Base-by-base conservation (phyloP, 257 asterid species). In the Voacanga thouarsii region DNA sequence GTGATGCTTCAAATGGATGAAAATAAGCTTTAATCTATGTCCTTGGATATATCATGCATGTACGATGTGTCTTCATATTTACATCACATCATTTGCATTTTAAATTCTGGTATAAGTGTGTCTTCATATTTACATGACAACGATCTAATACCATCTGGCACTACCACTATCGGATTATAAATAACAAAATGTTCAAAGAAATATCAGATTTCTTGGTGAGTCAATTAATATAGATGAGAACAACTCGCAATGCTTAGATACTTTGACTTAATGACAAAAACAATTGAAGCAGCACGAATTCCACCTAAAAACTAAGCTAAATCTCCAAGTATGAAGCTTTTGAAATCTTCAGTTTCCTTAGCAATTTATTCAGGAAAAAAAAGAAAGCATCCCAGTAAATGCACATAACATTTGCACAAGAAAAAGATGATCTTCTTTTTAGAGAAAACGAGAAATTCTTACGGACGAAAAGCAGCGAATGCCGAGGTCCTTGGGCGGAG, bases 401-500 rank as follows among this genome's bases (percentile, higher is more conserved):
- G 16, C 6, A 16, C 56, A 51, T 12, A 51, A 51, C 14, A 47
- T 47, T 6, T 47, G 14, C 9, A 5, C 9, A 8, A 51, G 3
- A 51, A 5, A 2, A 37, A 44, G 24, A 47, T 56, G 21, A 44
- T 44, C 4, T 5, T 44, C 4, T 44, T 65, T 77, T 72, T 66
- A 71, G 45, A 33, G 65, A 18, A 21, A 39, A 15, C 56, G 53
- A 45, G 23, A 71, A 77, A 33, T 6, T 37, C 97, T 87, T 82
- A 90, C 97, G 39, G 87, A 77, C 15, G 96, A 94, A 72, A 92
- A 89, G 87, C 97, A 89, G 74, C 97, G 97, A 82, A 90, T 76
- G 89, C 98, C 97, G 18, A 94, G 98, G 87, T 84, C 88, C 84
- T 91, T 91, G 67, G 98, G 97, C 73, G 98, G 97, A 12, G 98